Evolutionary conservation across 805 yeast species (phyloP).

Genomic region (Saturnispora hagleri): DNA sequence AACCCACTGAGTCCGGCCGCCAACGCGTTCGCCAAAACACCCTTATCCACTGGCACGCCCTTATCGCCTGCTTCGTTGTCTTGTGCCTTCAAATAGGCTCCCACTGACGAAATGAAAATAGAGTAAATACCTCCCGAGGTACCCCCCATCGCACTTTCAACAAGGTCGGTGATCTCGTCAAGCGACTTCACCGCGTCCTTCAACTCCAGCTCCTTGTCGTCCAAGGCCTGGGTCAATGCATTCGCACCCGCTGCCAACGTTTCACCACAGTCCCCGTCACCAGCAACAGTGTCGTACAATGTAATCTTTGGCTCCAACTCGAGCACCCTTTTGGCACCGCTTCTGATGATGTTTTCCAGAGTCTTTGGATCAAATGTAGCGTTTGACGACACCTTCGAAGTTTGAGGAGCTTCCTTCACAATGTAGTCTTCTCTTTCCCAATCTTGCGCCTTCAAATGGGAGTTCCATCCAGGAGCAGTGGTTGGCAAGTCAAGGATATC

Average conservation of each 20-base stretch:
- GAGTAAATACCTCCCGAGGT: slow-evolving; percentile 93
- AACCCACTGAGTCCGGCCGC: slow-evolving; percentile 58
- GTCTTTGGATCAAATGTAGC: slow-evolving; percentile 24
- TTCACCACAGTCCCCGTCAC: slow-evolving; percentile 97
- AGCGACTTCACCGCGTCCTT: slow-evolving; percentile 49
- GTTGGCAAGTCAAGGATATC: slow-evolving; percentile 62
- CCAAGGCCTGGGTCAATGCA: slow-evolving; percentile 51
- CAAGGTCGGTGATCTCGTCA: slow-evolving; percentile 68
- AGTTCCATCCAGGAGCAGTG: slow-evolving; percentile 77
- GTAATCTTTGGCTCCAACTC: slow-evolving; percentile 79
- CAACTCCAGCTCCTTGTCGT: slow-evolving; percentile 29
- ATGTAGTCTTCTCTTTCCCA: slow-evolving; percentile 16
- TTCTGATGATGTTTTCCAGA: slow-evolving; percentile 30
- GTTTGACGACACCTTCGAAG: slow-evolving; percentile 11
- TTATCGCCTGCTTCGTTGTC: slow-evolving; percentile 21
- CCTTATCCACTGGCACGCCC: slow-evolving; percentile 24
- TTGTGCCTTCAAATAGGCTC: slow-evolving; percentile 39
- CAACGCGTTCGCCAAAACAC: slow-evolving; percentile 34
- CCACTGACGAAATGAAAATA: slow-evolving; percentile 71
- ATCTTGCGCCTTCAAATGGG: slow-evolving; percentile 25
- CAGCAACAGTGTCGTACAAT: slow-evolving; percentile 76
- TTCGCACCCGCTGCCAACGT: slow-evolving; percentile 78
- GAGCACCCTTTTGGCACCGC: slow-evolving; percentile 45
- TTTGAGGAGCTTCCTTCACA: slow-evolving; percentile 24
- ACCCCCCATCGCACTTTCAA: slow-evolving; percentile 91